Evolutionary conservation across 2,329 filamentous ascomycete genomes (phyloP).

Genomic region (Meredithiella fracta): DNA sequence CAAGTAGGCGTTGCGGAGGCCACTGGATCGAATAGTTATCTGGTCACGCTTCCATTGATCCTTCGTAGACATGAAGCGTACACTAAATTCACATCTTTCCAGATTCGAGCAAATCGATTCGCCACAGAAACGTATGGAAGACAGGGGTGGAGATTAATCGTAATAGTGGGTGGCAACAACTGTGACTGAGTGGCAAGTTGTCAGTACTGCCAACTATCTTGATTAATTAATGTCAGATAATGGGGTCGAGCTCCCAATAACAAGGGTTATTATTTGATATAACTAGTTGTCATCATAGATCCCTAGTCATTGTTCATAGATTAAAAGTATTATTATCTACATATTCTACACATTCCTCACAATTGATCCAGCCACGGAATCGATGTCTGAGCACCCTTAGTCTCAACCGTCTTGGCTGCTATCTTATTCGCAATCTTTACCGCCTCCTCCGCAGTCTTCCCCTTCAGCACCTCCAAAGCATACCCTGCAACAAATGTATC

Average conservation of each 20-base stretch:
- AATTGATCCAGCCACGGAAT: conserved; percentile 15
- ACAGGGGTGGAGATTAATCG: not conserved
- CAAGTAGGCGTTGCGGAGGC: not conserved
- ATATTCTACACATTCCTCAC: not conserved
- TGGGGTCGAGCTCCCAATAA: not conserved
- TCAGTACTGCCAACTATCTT: too few relatives aligned
- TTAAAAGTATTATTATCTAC: too few relatives aligned
- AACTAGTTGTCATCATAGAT: too few relatives aligned
- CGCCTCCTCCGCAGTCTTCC: conserved; percentile 6
- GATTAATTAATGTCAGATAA: too few relatives aligned
- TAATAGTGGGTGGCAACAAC: conserved; percentile 1
- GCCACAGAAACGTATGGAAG: conserved; percentile 11
- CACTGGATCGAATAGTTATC: not conserved
- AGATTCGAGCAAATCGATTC: not conserved
- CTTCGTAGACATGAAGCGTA: not conserved
- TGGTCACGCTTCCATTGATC: not conserved
- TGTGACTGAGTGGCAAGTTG: not conserved
- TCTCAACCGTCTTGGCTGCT: conserved; percentile 14
- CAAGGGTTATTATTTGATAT: too few relatives aligned
- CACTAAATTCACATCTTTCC: not conserved
- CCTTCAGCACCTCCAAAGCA: conserved; percentile 22
- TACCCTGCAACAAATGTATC: conserved; percentile 62
- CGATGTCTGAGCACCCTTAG: conserved; percentile 12
- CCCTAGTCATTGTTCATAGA: too few relatives aligned
- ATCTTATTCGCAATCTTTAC: conserved; percentile 12